Evolutionary conservation across 2,329 filamentous ascomycete species (phyloP), one percentile per base, ranked within the genome.

Genomic region (Xylariaceae sp.): DNA sequence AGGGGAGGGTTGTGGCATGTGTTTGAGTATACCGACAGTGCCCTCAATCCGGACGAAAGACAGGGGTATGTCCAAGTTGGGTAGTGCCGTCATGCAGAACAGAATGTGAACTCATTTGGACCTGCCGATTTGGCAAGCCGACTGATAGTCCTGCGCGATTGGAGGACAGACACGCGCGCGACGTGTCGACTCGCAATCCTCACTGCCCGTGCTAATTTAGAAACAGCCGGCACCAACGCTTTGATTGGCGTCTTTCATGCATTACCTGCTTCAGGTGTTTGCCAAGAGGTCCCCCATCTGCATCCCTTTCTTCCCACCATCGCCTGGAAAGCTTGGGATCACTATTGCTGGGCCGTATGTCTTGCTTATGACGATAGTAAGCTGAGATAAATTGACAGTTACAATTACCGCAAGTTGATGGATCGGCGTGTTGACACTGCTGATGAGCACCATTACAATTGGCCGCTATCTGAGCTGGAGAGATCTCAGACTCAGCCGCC

Each of bases 221-320:
- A 53, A 58, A 43, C 41, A 53, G 13, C 48, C 35, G 27, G 16
- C 6, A 18, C n/a, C 29, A 4, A n/a, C 41, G 16, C 41, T 20
- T 23, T 59, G 48, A 59, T 59, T 59, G 53, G 53, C 30, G 39
- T 36, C 30, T 29, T 40, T 23, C 27, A 42, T 53, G 48, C 42
- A 44, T 46, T 29, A 13, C 13, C 21, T 45, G 35, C 48, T 42
- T 50, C 43, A 39, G 18, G 37, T 55, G 27, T 37, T 18, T 35
- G 40, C 50, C 45, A 54, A 40, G 45, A 37, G 9, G 8, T 30
- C 20, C 27, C 40, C 49, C 15, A 49, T 26, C 26, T 30, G 23
- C 45, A 15, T 40, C 24, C 7, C 18, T 35, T 50, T 26, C 30
- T 35, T 39, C 27, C n/a, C 18, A 11, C 20, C 13, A 9, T 18